Conservation (phyloP, 352 stramenopile species). For the Phytophthora agathidicida region DNA sequence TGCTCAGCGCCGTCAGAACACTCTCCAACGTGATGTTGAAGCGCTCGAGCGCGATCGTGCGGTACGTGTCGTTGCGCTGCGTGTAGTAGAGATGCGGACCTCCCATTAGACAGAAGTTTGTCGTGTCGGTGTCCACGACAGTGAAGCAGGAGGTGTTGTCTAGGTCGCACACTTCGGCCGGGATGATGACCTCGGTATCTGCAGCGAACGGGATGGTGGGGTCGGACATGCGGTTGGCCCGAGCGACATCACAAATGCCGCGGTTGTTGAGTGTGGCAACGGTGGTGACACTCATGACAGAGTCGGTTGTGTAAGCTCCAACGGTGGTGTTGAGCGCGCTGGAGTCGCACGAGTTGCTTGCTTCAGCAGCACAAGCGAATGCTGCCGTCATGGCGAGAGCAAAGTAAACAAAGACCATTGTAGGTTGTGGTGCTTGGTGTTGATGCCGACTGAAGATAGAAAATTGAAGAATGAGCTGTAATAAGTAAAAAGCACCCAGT, state of each 20-base stretch:
- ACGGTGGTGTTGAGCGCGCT: constrained; percentile 17
- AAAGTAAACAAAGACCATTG: not conserved
- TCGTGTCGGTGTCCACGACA: constrained; percentile 12
- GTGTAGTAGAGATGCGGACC: constrained; percentile 31
- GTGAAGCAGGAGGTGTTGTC: constrained; percentile 17
- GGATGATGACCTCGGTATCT: constrained; percentile 15
- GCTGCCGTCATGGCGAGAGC: not conserved
- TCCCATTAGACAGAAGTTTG: constrained; percentile 24
- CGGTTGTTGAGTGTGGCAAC: constrained; percentile 9
- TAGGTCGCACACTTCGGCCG: constrained; percentile 15
- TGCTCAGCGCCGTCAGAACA: constrained; percentile 8
- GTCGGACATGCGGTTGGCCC: constrained; percentile 21
- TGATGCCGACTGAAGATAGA: not conserved
- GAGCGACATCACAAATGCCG: constrained; percentile 19
- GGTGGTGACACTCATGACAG: constrained; percentile 6
- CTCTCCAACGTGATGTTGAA: constrained; percentile 28
- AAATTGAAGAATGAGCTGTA: constrained; percentile 2
- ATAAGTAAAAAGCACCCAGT: too few relatives aligned
- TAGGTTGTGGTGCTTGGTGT: not conserved
- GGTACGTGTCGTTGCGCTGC: constrained; percentile 29
- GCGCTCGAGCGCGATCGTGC: constrained; percentile 22
- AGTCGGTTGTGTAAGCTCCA: constrained; percentile 10
- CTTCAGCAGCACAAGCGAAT: not conserved
- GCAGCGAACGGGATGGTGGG: constrained; percentile 21
- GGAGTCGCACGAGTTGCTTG: constrained; percentile 9